These are phyloP conservation scores for Pyracantha coccinea DNA, from an alignment of 331 rosid genomes.

Conservation along the genomic window DNA sequence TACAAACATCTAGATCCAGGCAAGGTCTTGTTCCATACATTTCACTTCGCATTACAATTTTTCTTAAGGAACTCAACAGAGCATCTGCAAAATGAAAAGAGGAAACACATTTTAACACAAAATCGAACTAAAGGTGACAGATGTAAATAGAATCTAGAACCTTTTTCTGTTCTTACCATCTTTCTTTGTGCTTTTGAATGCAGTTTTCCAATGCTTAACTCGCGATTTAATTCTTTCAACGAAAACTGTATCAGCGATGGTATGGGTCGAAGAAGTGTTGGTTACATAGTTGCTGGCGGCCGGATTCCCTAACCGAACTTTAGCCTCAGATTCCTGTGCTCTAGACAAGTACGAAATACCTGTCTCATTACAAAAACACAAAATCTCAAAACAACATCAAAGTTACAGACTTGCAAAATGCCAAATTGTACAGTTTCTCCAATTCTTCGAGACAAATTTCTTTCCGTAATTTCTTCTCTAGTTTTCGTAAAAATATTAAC, in stretches of 20 bases:
- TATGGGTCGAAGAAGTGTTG: slow-evolving; percentile 33
- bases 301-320: slow-evolving; percentile 37
- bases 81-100: slow-evolving; percentile 42
- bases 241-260: slow-evolving; percentile 60
- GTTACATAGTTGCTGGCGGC: slow-evolving; percentile 9
- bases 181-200: slow-evolving; percentile 29
- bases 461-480: neutral
- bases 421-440: neutral
- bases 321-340: slow-evolving; percentile 65
- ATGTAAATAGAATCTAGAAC: slow-evolving; percentile 1
- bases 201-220: slow-evolving; percentile 48
- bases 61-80: slow-evolving; percentile 49
- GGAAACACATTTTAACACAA: neutral
- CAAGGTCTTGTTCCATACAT: slow-evolving; percentile 60
- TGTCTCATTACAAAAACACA: slow-evolving; percentile 18
- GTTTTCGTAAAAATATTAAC: neutral
- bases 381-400: slow-evolving; percentile 3
- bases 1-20: slow-evolving; percentile 70
- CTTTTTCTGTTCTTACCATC: slow-evolving; percentile 40
- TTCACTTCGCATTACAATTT: slow-evolving; percentile 50
- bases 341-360: slow-evolving; percentile 86
- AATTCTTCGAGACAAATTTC: neutral
- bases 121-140: neutral
- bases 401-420: neutral
- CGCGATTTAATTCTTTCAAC: slow-evolving; percentile 58